Percentiles rank a stretch among this genome's conserved stretches.
Conservation (phyloP, 1,284 basidiomycete genomes). For the Ganoderma leucocontextum region DNA sequence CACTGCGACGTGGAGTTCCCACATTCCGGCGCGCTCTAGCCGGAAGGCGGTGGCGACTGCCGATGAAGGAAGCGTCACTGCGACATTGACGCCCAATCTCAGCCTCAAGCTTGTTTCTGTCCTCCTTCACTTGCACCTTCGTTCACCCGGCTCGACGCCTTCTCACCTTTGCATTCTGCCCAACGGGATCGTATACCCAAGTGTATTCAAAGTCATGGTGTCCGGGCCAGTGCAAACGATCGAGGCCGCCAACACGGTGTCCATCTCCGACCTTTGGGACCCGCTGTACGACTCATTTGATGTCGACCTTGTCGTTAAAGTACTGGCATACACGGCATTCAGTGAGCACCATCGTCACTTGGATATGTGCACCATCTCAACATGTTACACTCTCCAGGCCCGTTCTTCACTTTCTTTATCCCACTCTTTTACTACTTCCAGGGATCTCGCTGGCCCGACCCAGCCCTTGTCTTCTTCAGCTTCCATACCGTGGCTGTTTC, state of each 20-base stretch:
- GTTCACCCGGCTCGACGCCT: slow-evolving; percentile 15
- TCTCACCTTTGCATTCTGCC: neutral
- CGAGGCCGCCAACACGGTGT: slow-evolving; percentile 15
- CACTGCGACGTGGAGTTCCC: no score
- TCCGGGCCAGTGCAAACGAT: neutral
- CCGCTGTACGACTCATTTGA: slow-evolving; percentile 66
- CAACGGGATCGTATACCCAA: neutral
- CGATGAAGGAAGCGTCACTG: neutral
- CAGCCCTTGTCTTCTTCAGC: slow-evolving; percentile 57
- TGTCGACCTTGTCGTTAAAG: slow-evolving; percentile 79
- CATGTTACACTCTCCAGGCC: slow-evolving; percentile 55
- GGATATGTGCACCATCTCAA: neutral
- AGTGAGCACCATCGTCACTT: slow-evolving; percentile 54
- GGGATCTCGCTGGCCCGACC: slow-evolving; percentile 59
- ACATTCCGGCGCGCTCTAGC: no score
- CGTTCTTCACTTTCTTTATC: slow-evolving; percentile 82
- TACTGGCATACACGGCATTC: slow-evolving; percentile 78
- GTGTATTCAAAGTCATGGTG: neutral
- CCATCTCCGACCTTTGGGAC: slow-evolving; percentile 28
- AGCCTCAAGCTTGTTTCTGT: slow-evolving; percentile 3
- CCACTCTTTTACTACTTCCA: slow-evolving; percentile 81
- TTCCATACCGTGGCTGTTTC: slow-evolving; percentile 65
- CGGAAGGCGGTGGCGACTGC: neutral
- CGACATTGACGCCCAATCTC: slow-evolving; percentile 8
- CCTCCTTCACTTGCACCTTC: neutral